Conservation (phyloP, 495 filamentous ascomycete genomes). For the Neurospora sp. region DNA sequence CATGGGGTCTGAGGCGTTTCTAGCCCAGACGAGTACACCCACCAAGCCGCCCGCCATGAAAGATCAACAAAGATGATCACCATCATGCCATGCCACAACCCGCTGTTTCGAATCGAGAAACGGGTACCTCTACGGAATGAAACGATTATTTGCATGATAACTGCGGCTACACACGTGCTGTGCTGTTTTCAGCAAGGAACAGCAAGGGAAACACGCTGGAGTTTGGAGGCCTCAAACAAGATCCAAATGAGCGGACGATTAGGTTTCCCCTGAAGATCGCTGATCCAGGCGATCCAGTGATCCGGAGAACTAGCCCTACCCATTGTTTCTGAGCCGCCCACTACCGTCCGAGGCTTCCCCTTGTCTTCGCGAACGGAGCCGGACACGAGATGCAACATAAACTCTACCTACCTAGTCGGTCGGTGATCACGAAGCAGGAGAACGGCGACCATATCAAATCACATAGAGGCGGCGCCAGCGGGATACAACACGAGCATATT, state of each 20-base stretch:
- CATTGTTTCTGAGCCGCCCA: no score
- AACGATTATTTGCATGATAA: background rate
- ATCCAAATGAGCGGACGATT: background rate
- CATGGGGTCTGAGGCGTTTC: no score
- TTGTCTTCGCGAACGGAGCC: background rate
- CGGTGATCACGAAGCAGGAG: background rate
- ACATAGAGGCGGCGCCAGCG: background rate
- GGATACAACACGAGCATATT: background rate
- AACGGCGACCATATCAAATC: background rate
- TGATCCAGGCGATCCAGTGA: background rate
- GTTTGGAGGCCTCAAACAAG: background rate
- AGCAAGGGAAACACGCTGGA: background rate
- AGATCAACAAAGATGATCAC: background rate
- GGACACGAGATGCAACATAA: background rate
- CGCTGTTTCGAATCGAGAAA: background rate
- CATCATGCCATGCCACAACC: background rate
- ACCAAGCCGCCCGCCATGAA: background rate
- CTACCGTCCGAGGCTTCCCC: background rate
- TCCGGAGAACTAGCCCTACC: background rate
- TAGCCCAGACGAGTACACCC: no score
- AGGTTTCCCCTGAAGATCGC: background rate
- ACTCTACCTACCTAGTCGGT: background rate
- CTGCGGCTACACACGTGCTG: background rate
- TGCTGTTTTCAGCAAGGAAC: background rate
- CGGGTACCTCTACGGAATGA: background rate